Evolutionary conservation across 2,329 filamentous ascomycete genomes (phyloP).

Genomic region (Fusarium multiceps): DNA sequence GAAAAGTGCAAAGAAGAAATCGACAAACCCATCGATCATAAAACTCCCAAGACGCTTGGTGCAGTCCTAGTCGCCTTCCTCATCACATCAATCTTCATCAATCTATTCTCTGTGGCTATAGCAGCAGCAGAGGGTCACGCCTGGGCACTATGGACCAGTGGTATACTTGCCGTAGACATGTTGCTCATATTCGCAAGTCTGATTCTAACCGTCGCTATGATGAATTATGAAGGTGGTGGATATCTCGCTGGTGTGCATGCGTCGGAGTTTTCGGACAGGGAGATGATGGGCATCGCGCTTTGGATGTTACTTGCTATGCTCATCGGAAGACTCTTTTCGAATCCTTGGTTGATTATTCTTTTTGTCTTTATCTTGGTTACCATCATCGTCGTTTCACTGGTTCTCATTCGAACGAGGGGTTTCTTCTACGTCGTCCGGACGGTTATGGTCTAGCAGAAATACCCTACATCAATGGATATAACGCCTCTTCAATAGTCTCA

Average conservation of each 20-base stretch:
- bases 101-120: slow-evolving; percentile 21
- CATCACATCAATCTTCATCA: slow-evolving; percentile 27
- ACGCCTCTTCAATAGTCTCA: background rate
- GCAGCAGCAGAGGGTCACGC: background rate
- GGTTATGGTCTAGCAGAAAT: background rate
- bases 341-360: slow-evolving; percentile 1
- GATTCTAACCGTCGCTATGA: slow-evolving; percentile 31
- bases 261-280: slow-evolving; percentile 27
- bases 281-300: slow-evolving; percentile 34
- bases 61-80: slow-evolving; percentile 27
- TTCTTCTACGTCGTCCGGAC: slow-evolving; percentile 30
- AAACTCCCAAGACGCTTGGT: slow-evolving; percentile 13
- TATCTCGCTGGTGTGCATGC: slow-evolving; percentile 13
- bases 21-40: slow-evolving; percentile 19
- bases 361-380: slow-evolving; percentile 11
- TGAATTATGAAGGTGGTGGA: slow-evolving; percentile 37
- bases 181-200: slow-evolving; percentile 34
- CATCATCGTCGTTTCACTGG: slow-evolving; percentile 12
- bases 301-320: slow-evolving; percentile 38
- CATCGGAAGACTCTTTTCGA: slow-evolving; percentile 21
- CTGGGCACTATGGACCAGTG: background rate
- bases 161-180: slow-evolving; percentile 17
- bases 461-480: background rate
- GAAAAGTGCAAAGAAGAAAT: slow-evolving; percentile 21
- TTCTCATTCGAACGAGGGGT: slow-evolving; percentile 29